Evolutionary conservation across 306 rosid species (phyloP).

Genomic region (Mimosa bimucronata): DNA sequence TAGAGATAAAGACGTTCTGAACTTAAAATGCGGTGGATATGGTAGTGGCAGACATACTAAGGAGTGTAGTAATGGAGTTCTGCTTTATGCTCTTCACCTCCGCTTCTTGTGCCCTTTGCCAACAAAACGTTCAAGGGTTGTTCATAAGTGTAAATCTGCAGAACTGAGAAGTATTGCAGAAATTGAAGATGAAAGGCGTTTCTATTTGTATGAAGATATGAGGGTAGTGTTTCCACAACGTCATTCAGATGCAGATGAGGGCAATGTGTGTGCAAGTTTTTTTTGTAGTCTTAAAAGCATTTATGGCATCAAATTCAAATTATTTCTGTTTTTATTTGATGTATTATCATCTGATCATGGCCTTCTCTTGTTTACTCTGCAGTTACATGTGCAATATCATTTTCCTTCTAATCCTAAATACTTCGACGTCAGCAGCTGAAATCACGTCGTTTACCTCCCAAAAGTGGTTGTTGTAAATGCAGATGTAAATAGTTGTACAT

Average conservation of each 20-base stretch:
- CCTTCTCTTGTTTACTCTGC: constrained; percentile 25
- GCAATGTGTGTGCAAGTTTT: constrained; percentile 59
- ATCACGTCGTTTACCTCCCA: background rate
- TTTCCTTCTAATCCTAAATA: constrained; percentile 63
- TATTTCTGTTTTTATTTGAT: background rate
- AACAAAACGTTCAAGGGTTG: constrained; percentile 46
- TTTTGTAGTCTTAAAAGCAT: constrained; percentile 22
- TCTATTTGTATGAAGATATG: constrained; percentile 80
- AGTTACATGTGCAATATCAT: constrained; percentile 64
- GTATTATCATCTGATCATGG: background rate
- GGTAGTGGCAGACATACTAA: constrained; percentile 31
- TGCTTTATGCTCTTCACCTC: constrained; percentile 60
- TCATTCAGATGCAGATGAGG: constrained; percentile 86
- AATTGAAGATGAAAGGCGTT: constrained; percentile 56
- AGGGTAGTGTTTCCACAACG: constrained; percentile 92
- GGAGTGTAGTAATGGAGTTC: constrained; percentile 39
- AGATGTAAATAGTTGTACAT: constrained; percentile 41
- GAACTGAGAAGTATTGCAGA: constrained; percentile 42
- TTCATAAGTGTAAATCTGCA: constrained; percentile 50
- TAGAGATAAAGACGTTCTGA: constrained; percentile 29
- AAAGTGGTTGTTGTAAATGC: constrained; percentile 20
- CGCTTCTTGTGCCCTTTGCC: constrained; percentile 57
- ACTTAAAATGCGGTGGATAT: constrained; percentile 34
- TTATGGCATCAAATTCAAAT: constrained; percentile 2
- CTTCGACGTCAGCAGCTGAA: constrained; percentile 51